Evolutionary conservation across 2,329 filamentous ascomycete species (phyloP).

Genomic region (Epichloe festucae): DNA sequence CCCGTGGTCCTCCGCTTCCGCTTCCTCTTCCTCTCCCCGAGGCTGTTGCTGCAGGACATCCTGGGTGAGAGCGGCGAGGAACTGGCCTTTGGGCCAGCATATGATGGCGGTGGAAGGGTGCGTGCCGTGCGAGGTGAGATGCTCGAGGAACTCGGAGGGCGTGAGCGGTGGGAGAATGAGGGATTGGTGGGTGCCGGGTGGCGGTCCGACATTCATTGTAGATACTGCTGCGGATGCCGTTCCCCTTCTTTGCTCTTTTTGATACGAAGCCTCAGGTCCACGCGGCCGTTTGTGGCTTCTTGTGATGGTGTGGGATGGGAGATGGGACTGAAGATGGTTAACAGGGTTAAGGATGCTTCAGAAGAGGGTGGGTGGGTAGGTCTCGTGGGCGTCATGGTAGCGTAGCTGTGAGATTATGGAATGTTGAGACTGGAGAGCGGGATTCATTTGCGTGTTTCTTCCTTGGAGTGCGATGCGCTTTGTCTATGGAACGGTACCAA

Average conservation of each 20-base stretch:
- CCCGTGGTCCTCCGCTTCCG: too few species aligned
- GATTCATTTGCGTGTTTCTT: too few species aligned
- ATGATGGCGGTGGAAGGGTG: constrained; percentile 56
- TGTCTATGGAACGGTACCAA: too few species aligned
- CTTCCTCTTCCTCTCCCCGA: not conserved
- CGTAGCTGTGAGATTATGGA: too few species aligned
- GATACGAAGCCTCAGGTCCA: not conserved
- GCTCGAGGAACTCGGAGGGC: constrained; percentile 49
- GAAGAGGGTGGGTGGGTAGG: not conserved
- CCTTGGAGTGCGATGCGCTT: too few species aligned
- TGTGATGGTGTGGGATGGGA: too few species aligned
- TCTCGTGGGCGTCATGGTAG: not conserved
- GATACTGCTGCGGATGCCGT: too few species aligned
- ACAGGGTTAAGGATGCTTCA: not conserved
- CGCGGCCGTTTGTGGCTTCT: too few species aligned
- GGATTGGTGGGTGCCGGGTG: constrained; percentile 14
- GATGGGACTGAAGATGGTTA: not conserved
- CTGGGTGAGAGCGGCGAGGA: constrained; percentile 45
- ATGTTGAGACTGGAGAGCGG: too few species aligned
- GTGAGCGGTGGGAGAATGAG: constrained; percentile 38
- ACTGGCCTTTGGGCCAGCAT: constrained; percentile 51
- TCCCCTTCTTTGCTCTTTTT: not conserved
- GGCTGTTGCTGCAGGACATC: constrained; percentile 26
- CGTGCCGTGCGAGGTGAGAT: constrained; percentile 43
- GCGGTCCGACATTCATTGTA: not conserved